Evolutionary conservation across 78 protist species (phyloP).

Genomic region (Mantamonas sphyraenae): DNA sequence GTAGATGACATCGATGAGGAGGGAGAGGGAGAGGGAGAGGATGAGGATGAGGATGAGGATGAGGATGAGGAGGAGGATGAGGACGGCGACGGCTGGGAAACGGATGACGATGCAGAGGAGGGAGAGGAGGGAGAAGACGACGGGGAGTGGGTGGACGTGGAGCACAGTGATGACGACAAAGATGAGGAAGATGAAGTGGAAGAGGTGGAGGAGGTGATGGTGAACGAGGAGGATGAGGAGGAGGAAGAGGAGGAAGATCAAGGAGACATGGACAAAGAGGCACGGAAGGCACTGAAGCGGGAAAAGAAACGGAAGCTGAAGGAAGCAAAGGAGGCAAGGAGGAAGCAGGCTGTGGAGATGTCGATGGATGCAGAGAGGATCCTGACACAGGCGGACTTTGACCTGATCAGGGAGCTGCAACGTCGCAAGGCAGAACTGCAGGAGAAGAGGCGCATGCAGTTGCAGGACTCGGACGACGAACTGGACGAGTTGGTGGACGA

Average conservation of each 20-base stretch:
- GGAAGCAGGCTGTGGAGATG: not conserved
- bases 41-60: not conserved
- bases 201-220: not conserved
- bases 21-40: not conserved
- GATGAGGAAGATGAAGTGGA: slow-evolving; percentile 12
- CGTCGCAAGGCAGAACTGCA: no score
- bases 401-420: not conserved
- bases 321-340: slow-evolving; percentile 1
- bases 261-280: not conserved
- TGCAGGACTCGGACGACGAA: no score
- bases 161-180: slow-evolving; percentile 2
- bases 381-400: slow-evolving; percentile 3
- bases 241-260: slow-evolving; percentile 23
- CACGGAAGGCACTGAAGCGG: slow-evolving; percentile 4
- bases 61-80: slow-evolving; percentile 30
- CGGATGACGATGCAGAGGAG: slow-evolving; percentile 19
- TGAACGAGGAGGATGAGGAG: slow-evolving; percentile 13
- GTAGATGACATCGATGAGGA: slow-evolving; percentile 3
- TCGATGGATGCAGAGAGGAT: slow-evolving; percentile 1
- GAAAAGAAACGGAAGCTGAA: not conserved
- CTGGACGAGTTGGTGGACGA: no score
- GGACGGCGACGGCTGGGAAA: not conserved
- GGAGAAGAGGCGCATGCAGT: no score
- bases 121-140: slow-evolving; percentile 35
- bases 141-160: not conserved